These are phyloP conservation scores for Malus hybrid DNA, from an alignment of 331 rosid genomes.

Conservation along the genomic window DNA sequence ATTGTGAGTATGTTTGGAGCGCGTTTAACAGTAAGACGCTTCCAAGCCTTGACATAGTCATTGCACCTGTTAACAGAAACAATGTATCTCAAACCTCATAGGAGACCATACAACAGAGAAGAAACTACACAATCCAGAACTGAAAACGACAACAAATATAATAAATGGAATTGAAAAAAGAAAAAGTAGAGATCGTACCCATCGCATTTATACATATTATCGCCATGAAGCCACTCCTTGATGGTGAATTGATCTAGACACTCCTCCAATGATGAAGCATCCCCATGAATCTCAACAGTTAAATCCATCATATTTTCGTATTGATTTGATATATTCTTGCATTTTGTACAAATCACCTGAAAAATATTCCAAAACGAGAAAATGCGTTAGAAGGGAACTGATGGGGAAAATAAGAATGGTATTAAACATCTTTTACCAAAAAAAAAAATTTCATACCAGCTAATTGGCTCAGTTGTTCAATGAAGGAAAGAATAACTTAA, in stretches of 20 bases:
- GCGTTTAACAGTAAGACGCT: slow-evolving; percentile 65
- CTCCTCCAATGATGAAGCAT: slow-evolving; percentile 79
- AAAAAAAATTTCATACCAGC: background rate
- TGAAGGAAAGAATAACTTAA: background rate
- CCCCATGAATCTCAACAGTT: slow-evolving; percentile 96
- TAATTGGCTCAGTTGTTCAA: background rate
- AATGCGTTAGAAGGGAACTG: background rate
- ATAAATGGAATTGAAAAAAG: background rate
- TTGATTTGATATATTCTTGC: slow-evolving; percentile 69
- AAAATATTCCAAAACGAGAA: background rate
- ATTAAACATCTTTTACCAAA: background rate
- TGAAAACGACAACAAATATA: background rate
- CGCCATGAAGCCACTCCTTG: slow-evolving; percentile 86
- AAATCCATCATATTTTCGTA: slow-evolving; percentile 97
- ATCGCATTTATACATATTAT: slow-evolving; percentile 93
- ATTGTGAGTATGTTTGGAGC: slow-evolving; percentile 93
- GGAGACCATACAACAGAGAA: background rate
- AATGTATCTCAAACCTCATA: slow-evolving; percentile 6
- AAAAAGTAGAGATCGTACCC: slow-evolving; percentile 48
- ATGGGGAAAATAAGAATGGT: background rate
- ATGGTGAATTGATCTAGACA: slow-evolving; percentile 92
- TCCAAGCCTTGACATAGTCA: slow-evolving; percentile 93
- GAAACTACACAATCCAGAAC: background rate
- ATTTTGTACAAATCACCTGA: slow-evolving; percentile 81
- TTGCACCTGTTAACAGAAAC: slow-evolving; percentile 67